phyloP scores from a whole-genome alignment of 345 rosid species.

The Acer yangbiense region DNA sequence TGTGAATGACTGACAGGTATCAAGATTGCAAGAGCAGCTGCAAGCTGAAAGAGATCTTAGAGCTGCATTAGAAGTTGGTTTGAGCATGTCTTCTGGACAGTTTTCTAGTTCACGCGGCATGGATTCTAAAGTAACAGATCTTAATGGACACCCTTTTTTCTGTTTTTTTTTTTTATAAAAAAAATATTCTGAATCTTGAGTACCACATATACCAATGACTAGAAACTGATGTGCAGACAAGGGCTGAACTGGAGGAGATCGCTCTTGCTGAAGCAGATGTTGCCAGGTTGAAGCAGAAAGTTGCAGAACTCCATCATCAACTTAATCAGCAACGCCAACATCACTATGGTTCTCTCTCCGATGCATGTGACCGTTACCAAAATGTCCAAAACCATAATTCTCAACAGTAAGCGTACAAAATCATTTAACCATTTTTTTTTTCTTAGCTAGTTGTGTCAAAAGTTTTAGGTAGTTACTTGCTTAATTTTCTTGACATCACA shows the following conservation, averaged over 20 bases:
- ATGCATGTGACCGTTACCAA: constrained; percentile 72
- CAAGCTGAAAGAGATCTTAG: constrained; percentile 99
- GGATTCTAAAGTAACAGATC: constrained; percentile 78
- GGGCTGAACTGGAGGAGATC: constrained; percentile 99
- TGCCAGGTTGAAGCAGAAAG: constrained; percentile 97
- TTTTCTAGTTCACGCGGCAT: constrained; percentile 79
- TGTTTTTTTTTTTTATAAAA: neutral
- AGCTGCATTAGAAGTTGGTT: constrained; percentile 95
- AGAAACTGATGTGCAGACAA: constrained; percentile 68
- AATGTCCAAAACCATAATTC: constrained; percentile 73
- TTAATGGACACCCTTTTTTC: constrained; percentile 13
- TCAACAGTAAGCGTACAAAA: constrained; percentile 69
- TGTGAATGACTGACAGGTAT: constrained; percentile 54
- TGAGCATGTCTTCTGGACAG: constrained; percentile 98
- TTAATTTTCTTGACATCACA: constrained; percentile 3
- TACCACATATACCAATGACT: constrained; percentile 29
- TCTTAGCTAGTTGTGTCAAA: neutral
- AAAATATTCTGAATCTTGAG: neutral
- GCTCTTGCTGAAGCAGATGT: constrained; percentile 99
- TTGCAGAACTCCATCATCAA: constrained; percentile 97
- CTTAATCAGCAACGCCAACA: constrained; percentile 95
- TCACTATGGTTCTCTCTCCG: constrained; percentile 79
- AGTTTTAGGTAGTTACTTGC: constrained; percentile 7
- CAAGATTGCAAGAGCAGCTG: constrained; percentile 97
- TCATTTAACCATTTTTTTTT: neutral